phyloP scores from a whole-genome alignment of 805 yeast genomes.

The Candida chilensis region DNA sequence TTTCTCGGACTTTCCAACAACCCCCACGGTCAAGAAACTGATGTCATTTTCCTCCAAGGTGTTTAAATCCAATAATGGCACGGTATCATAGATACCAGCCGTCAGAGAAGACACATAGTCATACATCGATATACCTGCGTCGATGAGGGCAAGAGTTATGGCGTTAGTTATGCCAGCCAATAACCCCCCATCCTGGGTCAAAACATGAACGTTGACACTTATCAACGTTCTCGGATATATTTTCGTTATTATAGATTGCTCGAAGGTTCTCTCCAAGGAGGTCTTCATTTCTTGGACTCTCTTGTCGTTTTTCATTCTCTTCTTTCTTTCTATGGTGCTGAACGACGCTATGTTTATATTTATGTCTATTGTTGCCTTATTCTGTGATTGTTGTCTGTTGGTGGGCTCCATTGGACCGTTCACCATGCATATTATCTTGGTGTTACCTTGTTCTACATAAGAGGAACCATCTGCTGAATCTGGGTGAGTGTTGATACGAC shows the following conservation, averaged over 20 bases:
- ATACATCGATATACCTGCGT: slow-evolving; percentile 92
- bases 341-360: slow-evolving; percentile 72
- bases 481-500: slow-evolving; percentile 83
- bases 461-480: slow-evolving; percentile 88
- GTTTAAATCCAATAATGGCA: slow-evolving; percentile 76
- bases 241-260: slow-evolving; percentile 63
- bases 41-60: slow-evolving; percentile 77
- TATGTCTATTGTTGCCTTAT: slow-evolving; percentile 52
- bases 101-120: slow-evolving; percentile 80
- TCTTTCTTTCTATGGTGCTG: slow-evolving; percentile 68
- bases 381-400: slow-evolving; percentile 36
- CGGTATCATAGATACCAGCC: slow-evolving; percentile 70
- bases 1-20: slow-evolving; percentile 75
- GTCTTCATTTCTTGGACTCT: slow-evolving; percentile 60
- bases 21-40: slow-evolving; percentile 74
- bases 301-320: slow-evolving; percentile 59
- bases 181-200: slow-evolving; percentile 87
- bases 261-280: slow-evolving; percentile 59
- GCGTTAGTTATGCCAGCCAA: slow-evolving; percentile 77
- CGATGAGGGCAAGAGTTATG: slow-evolving; percentile 80
- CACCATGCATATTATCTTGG: slow-evolving; percentile 78
- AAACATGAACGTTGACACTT: slow-evolving; percentile 64
- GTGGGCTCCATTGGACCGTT: slow-evolving; percentile 88
- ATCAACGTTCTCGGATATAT: slow-evolving; percentile 80
- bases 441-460: slow-evolving; percentile 84